Evolutionary conservation across 2,329 filamentous ascomycete species (phyloP), one percentile per base, ranked within the genome.

Genomic region (Erysiphe neolycopersici): DNA sequence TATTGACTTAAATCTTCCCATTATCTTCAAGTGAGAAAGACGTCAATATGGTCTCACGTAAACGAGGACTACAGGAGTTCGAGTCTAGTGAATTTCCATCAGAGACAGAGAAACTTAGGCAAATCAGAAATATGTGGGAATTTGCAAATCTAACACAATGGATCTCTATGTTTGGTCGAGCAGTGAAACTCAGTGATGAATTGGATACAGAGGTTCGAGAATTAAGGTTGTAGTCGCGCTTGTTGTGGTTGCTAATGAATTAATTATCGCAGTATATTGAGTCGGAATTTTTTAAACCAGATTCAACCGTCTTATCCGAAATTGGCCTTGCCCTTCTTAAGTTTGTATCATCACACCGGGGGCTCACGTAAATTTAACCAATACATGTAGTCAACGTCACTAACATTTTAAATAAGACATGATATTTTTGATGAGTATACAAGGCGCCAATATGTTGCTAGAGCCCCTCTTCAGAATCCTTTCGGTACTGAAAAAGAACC

Each of bases 401-500:
- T 36, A n/a, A 22, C 50, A 58, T 22, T 60, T 55, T 46, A 43
- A 50, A 40, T 42, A 41, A 94, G 85, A 1, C 71, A 67, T 43
- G 84, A 91, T 3, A 76, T 89, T 41, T 92, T 95, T 52, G 84
- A 95, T 56, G 84, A 94, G 55, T 93, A 94, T 57, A 79, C 84
- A 31, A 75, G 84, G 52, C 78, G 84, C 47, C 85, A 94, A 59
- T 98, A 84, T 58, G 61, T 79, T 43, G 69, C 76, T n/a, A 92
- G 83, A 61, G 76, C 79, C 2, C 78, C 84, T 3, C 59, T 71
- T 11, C 69, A 69, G 44, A 95, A 94, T 54, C 87, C 87, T 0
- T 94, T 92, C 54, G 87, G 87, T 40, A 67, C 71, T 19, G 78
- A 76, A 3, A 82, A 89, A 51, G 62, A 66, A 5, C 76, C 82